Evolutionary conservation across 78 protist genomes (phyloP).

Genomic region (Dictyostelium brefeldianum): DNA sequence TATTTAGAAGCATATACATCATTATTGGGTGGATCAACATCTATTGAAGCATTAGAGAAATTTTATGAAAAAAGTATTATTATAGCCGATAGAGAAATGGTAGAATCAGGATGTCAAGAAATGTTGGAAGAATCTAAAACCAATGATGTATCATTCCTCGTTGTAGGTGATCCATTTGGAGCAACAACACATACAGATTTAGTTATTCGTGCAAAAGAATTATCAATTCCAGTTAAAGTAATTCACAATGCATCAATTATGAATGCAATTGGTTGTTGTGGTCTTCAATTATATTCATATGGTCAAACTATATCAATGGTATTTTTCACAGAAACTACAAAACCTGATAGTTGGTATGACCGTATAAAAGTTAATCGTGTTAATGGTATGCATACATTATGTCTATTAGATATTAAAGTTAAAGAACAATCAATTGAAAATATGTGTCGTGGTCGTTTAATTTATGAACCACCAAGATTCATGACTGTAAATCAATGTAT

Average conservation of each 20-base stretch:
- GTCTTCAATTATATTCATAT: constrained; percentile 97
- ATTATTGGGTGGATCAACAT: constrained; percentile 85
- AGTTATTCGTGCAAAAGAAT: constrained; percentile 89
- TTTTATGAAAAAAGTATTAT: constrained; percentile 89
- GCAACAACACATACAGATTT: constrained; percentile 99
- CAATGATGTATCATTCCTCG: constrained; percentile 95
- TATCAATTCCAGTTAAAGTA: constrained; percentile 77
- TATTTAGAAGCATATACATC: constrained; percentile 99
- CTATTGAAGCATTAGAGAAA: constrained; percentile 71
- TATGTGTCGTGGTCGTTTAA: constrained; percentile 91
- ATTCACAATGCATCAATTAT: constrained; percentile 99
- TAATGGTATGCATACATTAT: constrained; percentile 98
- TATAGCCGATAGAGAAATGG: constrained; percentile 97
- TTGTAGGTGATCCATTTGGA: constrained; percentile 99
- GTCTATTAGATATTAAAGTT: constrained; percentile 98
- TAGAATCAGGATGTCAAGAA: constrained; percentile 93
- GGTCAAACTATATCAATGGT: constrained; percentile 98
- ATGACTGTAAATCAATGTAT: constrained; percentile 95
- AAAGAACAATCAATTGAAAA: constrained; percentile 95
- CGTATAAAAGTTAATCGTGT: constrained; percentile 87
- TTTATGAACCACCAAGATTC: constrained; percentile 98
- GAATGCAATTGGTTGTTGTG: constrained; percentile 99
- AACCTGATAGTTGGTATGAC: constrained; percentile 97
- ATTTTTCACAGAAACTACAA: constrained; percentile 96
- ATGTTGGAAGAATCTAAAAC: constrained; percentile 89